Evolutionary conservation across 352 stramenopile genomes (phyloP), one percentile per base, ranked within the genome.

Genomic region (Stephanocyclus meneghinianus): DNA sequence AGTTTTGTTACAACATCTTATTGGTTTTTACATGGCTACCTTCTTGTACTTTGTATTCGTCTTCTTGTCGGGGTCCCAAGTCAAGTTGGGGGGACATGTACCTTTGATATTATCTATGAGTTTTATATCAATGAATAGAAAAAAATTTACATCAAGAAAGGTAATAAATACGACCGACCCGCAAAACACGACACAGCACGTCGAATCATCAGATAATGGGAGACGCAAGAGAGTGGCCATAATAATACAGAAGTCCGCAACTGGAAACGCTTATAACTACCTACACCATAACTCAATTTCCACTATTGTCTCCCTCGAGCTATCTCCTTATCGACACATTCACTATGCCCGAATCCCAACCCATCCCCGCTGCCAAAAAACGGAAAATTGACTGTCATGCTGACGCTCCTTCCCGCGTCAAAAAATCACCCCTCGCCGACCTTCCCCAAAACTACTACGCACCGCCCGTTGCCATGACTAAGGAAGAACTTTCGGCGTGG

Each of bases 371-470:
- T 2, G n/a, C 21, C 9, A 69, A 69, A 16, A 69, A 69, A 42
- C 61, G 61, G 8, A 55, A 69, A 57, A 2, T 69, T 13, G 61
- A 40, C 53, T 71, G 3, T 32, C 15, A 15, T n/a, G 10, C 50
- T 6, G 10, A n/a, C 8, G n/a, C 50, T 26, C 13, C 45, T 21
- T 26, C 16, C 30, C 18, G 15, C 15, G 50, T 78, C 60, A 79
- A 82, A 44, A 85, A 80, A 57, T 74, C 65, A 0, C 71, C 70
- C 42, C 61, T 74, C 15, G 62, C 61, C 1, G 86, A 87, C 51
- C 84, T 83, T 29, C 86, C 86, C 45, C 87, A 92, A 70, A 90
- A 88, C 66, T 83, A 84, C 53, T 92, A 92, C 73, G 85, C 89
- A 30, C 85, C 87, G 1, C 63, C 63, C 30, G 30, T 45, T 15